Percentiles rank a stretch among this genome's conserved stretches.
These are phyloP conservation scores for Trichoderma sp. DNA, from an alignment of 2,329 filamentous ascomycete species.

Conservation along the genomic window DNA sequence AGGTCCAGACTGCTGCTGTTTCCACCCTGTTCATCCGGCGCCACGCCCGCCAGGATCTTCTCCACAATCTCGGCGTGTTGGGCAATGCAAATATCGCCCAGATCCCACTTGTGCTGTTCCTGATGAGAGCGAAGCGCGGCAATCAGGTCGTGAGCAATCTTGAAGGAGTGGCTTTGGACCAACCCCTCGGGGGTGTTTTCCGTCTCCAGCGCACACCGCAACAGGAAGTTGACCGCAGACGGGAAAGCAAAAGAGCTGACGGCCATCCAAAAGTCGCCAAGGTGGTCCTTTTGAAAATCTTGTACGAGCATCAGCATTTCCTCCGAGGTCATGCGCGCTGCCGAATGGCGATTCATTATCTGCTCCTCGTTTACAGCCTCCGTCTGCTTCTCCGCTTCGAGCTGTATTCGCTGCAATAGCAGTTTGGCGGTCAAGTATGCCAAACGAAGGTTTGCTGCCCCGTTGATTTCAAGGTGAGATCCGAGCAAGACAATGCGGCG, in stretches of 20 bases:
- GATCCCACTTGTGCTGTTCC: constrained; percentile 48
- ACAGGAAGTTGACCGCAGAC: constrained; percentile 51
- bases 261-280: constrained; percentile 54
- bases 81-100: constrained; percentile 52
- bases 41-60: constrained; percentile 41
- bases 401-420: constrained; percentile 49
- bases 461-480: constrained; percentile 43
- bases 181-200: constrained; percentile 41
- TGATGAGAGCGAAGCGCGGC: constrained; percentile 43
- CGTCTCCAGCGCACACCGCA: constrained; percentile 51
- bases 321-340: constrained; percentile 48
- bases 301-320: constrained; percentile 52
- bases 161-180: constrained; percentile 42
- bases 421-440: constrained; percentile 52
- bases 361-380: constrained; percentile 29
- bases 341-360: constrained; percentile 40
- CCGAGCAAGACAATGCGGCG: constrained; percentile 48
- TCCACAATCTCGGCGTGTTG: constrained; percentile 52
- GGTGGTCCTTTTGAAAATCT: constrained; percentile 46
- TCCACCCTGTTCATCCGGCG: constrained; percentile 29
- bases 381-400: constrained; percentile 43
- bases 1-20: constrained; percentile 28
- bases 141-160: constrained; percentile 48
- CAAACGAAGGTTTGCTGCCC: constrained; percentile 54
- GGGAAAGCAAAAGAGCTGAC: constrained; percentile 51